These are phyloP conservation scores for Cercospora berteroae DNA, from an alignment of 2,329 filamentous ascomycete species.

Conservation along the genomic window DNA sequence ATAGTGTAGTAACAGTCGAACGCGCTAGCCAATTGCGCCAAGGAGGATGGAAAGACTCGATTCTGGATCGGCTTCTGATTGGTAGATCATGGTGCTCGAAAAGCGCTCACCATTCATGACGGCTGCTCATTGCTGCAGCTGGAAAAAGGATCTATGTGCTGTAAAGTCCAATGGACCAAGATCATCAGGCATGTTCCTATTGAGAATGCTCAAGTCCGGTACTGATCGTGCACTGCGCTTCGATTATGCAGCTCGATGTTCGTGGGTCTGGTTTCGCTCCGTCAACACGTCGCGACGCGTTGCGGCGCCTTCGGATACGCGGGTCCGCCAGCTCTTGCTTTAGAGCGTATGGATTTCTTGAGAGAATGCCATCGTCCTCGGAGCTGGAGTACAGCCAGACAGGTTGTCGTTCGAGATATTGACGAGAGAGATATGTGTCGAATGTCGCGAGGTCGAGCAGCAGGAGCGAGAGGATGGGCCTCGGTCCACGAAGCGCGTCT, in stretches of 20 bases:
- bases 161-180: not conserved
- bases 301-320: not conserved
- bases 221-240: not conserved
- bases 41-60: not conserved
- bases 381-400: not conserved
- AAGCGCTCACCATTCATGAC: not conserved
- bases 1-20: not conserved
- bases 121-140: not conserved
- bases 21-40: slow-evolving; percentile 7
- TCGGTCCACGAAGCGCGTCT: not conserved
- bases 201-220: not conserved
- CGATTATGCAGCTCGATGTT: not conserved
- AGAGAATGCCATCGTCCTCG: not conserved
- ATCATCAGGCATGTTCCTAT: not conserved
- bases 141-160: too few relatives aligned
- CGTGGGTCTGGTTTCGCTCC: not conserved
- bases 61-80: not conserved
- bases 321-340: not conserved
- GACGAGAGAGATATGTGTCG: not conserved
- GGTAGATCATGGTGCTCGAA: not conserved
- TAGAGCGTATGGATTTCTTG: too few relatives aligned
- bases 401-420: not conserved
- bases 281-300: not conserved
- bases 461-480: not conserved
- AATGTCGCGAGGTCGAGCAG: not conserved